Evolutionary conservation across 495 filamentous ascomycete genomes (phyloP).

Genomic region (Tetracladium marchalianum): DNA sequence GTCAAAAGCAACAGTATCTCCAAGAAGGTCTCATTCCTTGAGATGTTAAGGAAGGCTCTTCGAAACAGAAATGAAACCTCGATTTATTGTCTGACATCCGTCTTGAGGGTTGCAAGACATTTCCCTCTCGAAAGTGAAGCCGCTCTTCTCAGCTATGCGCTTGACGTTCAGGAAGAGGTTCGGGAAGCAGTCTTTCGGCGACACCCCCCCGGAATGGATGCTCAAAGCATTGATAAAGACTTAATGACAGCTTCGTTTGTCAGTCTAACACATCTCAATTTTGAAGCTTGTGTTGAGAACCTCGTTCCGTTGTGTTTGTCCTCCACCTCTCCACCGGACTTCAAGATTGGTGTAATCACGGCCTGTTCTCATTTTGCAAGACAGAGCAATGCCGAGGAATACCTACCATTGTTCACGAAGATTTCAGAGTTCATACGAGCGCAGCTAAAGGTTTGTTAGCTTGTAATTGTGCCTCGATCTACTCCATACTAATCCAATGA

Average conservation of each 20-base stretch:
- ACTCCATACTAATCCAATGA: background rate
- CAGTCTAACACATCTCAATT: constrained; percentile 45
- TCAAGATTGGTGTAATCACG: constrained; percentile 50
- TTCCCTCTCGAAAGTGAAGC: constrained; percentile 49
- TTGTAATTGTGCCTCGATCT: background rate
- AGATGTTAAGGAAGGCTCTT: constrained; percentile 46
- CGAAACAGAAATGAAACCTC: constrained; percentile 45
- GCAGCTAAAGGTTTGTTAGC: constrained; percentile 36
- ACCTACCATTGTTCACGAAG: constrained; percentile 39
- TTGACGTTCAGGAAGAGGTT: constrained; percentile 57
- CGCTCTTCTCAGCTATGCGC: constrained; percentile 51
- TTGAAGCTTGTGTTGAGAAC: constrained; percentile 43
- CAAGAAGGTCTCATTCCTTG: constrained; percentile 53
- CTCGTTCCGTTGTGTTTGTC: constrained; percentile 43
- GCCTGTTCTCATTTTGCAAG: constrained; percentile 45
- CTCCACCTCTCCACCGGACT: constrained; percentile 42
- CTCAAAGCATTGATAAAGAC: constrained; percentile 40
- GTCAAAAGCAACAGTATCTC: constrained; percentile 45
- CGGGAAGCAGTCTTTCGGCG: constrained; percentile 51
- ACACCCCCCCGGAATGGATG: constrained; percentile 32
- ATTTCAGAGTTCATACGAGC: constrained; percentile 44
- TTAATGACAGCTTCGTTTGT: constrained; percentile 58
- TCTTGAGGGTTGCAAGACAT: constrained; percentile 49
- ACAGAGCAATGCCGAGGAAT: constrained; percentile 36
- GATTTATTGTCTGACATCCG: constrained; percentile 47